A percentile compares a stretch with the other conserved stretches of the same genome.
These are phyloP conservation scores for Ogataea angusta DNA, from an alignment of 805 yeast genomes.

Conservation along the genomic window DNA sequence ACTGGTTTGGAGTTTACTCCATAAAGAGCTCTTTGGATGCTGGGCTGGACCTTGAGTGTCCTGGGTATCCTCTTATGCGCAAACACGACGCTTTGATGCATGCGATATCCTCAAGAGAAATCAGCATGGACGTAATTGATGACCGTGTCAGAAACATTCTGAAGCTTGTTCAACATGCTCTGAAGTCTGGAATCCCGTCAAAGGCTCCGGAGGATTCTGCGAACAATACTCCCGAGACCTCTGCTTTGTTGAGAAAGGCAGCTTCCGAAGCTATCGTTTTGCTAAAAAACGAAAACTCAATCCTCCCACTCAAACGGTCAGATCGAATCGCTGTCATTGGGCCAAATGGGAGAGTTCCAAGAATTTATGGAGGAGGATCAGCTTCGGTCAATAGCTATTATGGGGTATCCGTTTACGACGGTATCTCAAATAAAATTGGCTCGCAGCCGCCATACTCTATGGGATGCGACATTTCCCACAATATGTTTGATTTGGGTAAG, in stretches of 20 bases:
- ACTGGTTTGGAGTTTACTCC: slow-evolving; percentile 63
- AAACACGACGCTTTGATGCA: slow-evolving; percentile 39
- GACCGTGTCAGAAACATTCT: slow-evolving; percentile 49
- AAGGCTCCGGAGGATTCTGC: slow-evolving; percentile 36
- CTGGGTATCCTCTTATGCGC: slow-evolving; percentile 55
- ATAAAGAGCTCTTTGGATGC: slow-evolving; percentile 45
- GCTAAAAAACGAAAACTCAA: slow-evolving; percentile 48
- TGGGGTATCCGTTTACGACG: slow-evolving; percentile 15
- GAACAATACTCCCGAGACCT: slow-evolving; percentile 49
- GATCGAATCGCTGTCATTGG: slow-evolving; percentile 54
- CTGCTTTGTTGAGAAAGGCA: slow-evolving; percentile 39
- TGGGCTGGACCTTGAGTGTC: slow-evolving; percentile 67
- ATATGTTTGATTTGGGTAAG: slow-evolving; percentile 16
- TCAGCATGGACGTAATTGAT: slow-evolving; percentile 42
- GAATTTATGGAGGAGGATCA: slow-evolving; percentile 62
- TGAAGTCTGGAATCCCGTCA: slow-evolving; percentile 41
- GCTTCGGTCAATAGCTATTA: slow-evolving; percentile 38
- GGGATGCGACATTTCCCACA: slow-evolving; percentile 32
- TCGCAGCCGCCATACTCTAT: slow-evolving; percentile 29
- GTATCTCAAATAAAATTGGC: slow-evolving; percentile 22
- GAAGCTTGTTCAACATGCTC: slow-evolving; percentile 43
- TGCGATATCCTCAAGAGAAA: slow-evolving; percentile 42
- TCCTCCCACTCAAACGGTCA: slow-evolving; percentile 44
- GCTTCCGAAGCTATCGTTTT: slow-evolving; percentile 54
- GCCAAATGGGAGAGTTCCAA: slow-evolving; percentile 50